These are phyloP conservation scores for Diplodia sapinea DNA, from an alignment of 2,329 filamentous ascomycete genomes.

Conservation along the genomic window DNA sequence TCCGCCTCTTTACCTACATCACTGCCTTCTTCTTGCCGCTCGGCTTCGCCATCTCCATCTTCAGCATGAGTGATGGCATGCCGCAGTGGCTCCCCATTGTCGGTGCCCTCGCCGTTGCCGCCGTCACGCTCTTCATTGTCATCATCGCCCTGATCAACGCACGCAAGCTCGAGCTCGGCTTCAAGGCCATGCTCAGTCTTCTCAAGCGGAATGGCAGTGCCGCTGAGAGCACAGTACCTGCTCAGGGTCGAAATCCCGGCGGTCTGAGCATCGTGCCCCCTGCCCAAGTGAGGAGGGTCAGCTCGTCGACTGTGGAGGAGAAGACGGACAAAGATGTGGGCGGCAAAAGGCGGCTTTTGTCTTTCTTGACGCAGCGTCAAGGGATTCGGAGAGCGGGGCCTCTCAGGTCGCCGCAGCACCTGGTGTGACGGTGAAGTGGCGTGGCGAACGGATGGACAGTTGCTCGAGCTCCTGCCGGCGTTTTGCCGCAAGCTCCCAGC, in stretches of 20 bases:
- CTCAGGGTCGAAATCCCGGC: too few relatives aligned
- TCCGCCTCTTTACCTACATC: slow-evolving; percentile 45
- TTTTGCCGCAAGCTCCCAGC: too few relatives aligned
- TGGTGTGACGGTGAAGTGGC: neutral
- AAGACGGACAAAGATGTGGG: neutral
- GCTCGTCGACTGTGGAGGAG: neutral
- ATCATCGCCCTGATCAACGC: slow-evolving; percentile 18
- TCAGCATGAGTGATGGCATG: slow-evolving; percentile 41
- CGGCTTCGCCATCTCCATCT: slow-evolving; percentile 42
- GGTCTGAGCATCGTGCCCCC: neutral
- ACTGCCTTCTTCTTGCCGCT: slow-evolving; percentile 46
- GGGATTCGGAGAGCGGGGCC: slow-evolving; percentile 4
- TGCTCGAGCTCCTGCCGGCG: too few relatives aligned
- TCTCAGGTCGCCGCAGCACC: neutral
- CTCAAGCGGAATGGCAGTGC: neutral
- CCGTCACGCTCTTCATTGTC: slow-evolving; percentile 14
- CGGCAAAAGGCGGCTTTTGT: neutral
- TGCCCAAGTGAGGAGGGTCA: neutral
- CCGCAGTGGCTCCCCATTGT: slow-evolving; percentile 32
- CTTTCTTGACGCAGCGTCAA: neutral
- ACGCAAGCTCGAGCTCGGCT: slow-evolving; percentile 2
- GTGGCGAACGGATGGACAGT: neutral
- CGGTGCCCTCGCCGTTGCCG: slow-evolving; percentile 10
- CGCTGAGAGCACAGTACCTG: neutral
- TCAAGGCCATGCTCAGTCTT: slow-evolving; percentile 5